Base-by-base conservation (phyloP, 768 basidiomycete genomes). In the Amanita polypyramis region DNA sequence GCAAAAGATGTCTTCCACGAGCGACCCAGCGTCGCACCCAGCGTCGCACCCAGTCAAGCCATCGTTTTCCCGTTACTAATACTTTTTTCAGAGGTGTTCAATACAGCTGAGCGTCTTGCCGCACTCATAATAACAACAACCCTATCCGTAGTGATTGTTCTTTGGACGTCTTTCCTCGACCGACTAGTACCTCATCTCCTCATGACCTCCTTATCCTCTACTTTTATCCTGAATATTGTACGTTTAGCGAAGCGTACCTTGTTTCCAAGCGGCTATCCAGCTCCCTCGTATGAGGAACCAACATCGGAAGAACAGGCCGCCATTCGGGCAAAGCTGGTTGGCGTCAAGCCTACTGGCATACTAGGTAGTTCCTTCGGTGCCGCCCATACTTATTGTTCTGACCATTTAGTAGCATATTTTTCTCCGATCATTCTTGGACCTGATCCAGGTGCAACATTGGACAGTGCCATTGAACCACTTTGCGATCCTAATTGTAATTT, bases 201-300 rank as follows among this genome's bases (percentile, higher is more conserved):
- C 41, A 70, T 73, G 52, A 69, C 68, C 0, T 63, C 73, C 15
- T 65, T 85, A 47, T 68, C 78, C 1, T 67, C 77, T 4, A 51
- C 67, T 4, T 73, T 75, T 43, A 60, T 88, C 20, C 69, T 82
- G 15, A 68, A 67, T 27, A 60, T 75, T 21, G 67, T 80, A 32
- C 74, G 77, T 32, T 58, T 72, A 4, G 65, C 79, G 11, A 89
- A 87, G 56, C 73, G 73, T 7, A 74, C 82, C 6, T 70, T 98
- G 21, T 98, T 95, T 60, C 94, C 95, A 3, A 80, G 81, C 52
- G 94, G 95, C 11, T 90, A 89, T 64, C 92, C 91, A 1, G 86
- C 76, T 0, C 78, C 81, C 0, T 63, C 80, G 0, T 79, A 84
- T 1, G 67, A 75, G 1, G 87, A 89, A 37, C 94, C 93, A 14